Evolutionary conservation across 2,329 filamentous ascomycete species (phyloP), one percentile per base, ranked within the genome.

Genomic region (Parastagonospora nodorum): DNA sequence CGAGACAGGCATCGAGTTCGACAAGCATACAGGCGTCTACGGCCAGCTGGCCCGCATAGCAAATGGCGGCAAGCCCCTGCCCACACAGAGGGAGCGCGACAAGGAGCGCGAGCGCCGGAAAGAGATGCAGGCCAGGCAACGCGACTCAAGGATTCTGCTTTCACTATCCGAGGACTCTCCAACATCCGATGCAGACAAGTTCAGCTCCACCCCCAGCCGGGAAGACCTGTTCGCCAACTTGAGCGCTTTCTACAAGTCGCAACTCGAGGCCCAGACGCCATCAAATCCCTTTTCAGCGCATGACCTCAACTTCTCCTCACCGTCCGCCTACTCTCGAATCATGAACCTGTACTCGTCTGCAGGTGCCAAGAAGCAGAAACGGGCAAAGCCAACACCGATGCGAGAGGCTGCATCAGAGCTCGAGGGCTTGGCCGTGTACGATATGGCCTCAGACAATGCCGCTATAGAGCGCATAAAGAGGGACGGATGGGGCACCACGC

Each of bases 1-100:
- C 45, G 94, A 99, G 69, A 89, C 96, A 36, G 91, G 89, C 32
- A 87, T 99, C 72, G 86, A 90, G 64, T 95, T 99, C 69, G 90
- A 93, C 66, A 92, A 93, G 63, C 86, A 89, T 8, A 94, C 90
- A 51, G 90, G 91, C 54, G 92, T 99, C 55, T 88, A 90, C 58
- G 81, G 83, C 27, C 94, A 99, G 71, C 78, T 96, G 8, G 78
- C 87, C 32, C 88, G 87, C 63, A 75, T 94, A 49, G 85, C 85
- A 2, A 79, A 82, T 57, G 72, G 75, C 28, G 73, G 75, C 35
- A 70, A 71, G 42, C 64, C 70, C 14, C 66, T 76, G 33, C 72
- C 74, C 35, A 67, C 72, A 30, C 72, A 69, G 30, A 76, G 75
- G 55, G 73, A 76, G 42, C 61, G 67, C 4, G 72, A 74, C 42